Base-by-base conservation (phyloP, 164 flowering plant species). In the Houttuynia cordata region DNA sequence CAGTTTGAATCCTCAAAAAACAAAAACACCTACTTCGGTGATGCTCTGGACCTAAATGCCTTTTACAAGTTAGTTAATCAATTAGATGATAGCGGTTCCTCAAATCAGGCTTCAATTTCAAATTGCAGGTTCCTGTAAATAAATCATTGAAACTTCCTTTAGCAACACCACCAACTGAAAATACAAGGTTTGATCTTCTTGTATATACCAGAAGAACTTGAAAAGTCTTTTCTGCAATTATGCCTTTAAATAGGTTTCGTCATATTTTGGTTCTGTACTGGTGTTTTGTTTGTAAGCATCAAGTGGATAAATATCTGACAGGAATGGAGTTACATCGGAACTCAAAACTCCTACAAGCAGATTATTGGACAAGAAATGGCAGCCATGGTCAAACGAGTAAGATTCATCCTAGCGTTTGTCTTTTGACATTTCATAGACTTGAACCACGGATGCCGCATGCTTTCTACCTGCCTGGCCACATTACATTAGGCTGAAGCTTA, bases 71-170 rank as follows among this genome's bases (percentile, higher is more conserved):
- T 57, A 6, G 4, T 57, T 10, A 18, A 23, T 42, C 24, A 17
- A 59, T 50, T 23, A 24, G 58, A 65, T 64, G 47, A 67, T 25
- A 20, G 49, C 12, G 13, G 12, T 17, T 30, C 8, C 49, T 10
- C 49, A 45, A 12, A 10, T 45, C 49, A 45, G 47, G 39, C 57
- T 56, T 62, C 57, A 21, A 67, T 59, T 66, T 58, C 41, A 56
- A 65, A 62, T 13, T 69, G 73, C 75, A 87, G 95, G 83, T 71
- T 58, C 76, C 85, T 61, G 66, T 65, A 54, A 71, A 56, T 63
- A 72, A 67, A 34, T n/a, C 63, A 63, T 63, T 72, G 62, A 80
- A 70, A 70, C 71, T 59, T 64, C 65, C 64, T 58, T 67, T 77
- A 20, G 66, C 56, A 40, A 66, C 66, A 25, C 75, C 76, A 51